Evolutionary conservation across 768 basidiomycete species (phyloP).

Genomic region (Panaeolus cyanescens): DNA sequence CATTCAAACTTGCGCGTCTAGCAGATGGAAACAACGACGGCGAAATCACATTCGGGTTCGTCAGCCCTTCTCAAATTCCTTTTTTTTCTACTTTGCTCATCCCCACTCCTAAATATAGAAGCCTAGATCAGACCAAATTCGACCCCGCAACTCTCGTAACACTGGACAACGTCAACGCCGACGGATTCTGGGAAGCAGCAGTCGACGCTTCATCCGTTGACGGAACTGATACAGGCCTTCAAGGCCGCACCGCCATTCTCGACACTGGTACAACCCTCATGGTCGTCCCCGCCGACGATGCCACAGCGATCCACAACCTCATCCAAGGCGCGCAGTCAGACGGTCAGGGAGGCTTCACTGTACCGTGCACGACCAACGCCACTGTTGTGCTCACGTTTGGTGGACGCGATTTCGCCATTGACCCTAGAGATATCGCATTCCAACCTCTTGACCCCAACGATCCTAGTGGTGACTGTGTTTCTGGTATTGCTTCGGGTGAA

Average conservation of each 20-base stretch:
- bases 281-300: conserved; percentile 43
- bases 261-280: conserved; percentile 62
- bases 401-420: conserved; percentile 51
- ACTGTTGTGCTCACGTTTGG: conserved; percentile 51
- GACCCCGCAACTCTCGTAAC: conserved; percentile 57
- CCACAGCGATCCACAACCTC: conserved; percentile 39
- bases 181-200: conserved; percentile 82
- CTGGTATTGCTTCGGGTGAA: conserved; percentile 66
- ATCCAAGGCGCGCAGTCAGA: conserved; percentile 45
- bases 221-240: conserved; percentile 50
- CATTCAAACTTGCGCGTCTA: conserved; percentile 79
- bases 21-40: conserved; percentile 74
- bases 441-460: conserved; percentile 47
- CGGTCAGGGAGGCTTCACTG: conserved; percentile 51
- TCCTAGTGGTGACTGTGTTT: conserved; percentile 66
- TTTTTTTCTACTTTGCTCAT: neutral
- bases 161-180: conserved; percentile 59
- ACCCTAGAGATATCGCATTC: conserved; percentile 67
- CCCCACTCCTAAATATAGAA: conserved; percentile 27
- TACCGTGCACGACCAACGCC: conserved; percentile 47
- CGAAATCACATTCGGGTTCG: conserved; percentile 75
- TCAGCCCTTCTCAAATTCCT: neutral
- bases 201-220: conserved; percentile 62
- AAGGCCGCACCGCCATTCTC: conserved; percentile 71
- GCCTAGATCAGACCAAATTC: conserved; percentile 71